Evolutionary conservation across 495 filamentous ascomycete genomes (phyloP).

Genomic region (Aspergillus cavernicola): DNA sequence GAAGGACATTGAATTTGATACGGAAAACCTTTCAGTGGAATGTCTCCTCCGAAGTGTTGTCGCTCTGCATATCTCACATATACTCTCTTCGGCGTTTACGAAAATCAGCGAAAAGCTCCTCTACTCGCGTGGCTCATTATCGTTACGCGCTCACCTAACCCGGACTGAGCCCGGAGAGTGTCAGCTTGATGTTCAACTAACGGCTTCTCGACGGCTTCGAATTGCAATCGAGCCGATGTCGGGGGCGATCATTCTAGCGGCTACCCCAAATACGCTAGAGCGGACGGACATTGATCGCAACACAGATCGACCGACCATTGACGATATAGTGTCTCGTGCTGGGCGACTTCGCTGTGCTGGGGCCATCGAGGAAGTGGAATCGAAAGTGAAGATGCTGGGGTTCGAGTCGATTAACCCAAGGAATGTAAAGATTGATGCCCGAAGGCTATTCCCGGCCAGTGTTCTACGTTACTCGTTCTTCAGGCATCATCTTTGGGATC

Average conservation of each 20-base stretch:
- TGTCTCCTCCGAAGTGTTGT: conserved; percentile 68
- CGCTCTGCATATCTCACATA: conserved; percentile 64
- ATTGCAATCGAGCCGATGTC: conserved; percentile 65
- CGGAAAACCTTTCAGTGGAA: conserved; percentile 66
- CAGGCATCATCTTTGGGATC: conserved; percentile 55
- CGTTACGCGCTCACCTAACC: conserved; percentile 52
- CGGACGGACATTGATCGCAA: conserved; percentile 35
- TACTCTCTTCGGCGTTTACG: conserved; percentile 57
- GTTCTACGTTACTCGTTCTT: conserved; percentile 61
- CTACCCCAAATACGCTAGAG: conserved; percentile 44
- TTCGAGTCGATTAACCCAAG: conserved; percentile 56
- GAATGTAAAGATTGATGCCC: conserved; percentile 54
- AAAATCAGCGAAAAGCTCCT: conserved; percentile 53
- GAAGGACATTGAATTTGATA: conserved; percentile 59
- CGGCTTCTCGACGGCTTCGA: conserved; percentile 50
- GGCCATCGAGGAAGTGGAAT: conserved; percentile 60
- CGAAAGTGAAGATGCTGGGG: conserved; percentile 54
- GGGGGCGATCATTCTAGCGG: conserved; percentile 37
- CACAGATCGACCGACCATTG: conserved; percentile 45
- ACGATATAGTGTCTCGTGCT: conserved; percentile 50
- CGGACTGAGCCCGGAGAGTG: conserved; percentile 61
- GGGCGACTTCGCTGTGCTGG: conserved; percentile 54
- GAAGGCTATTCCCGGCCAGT: conserved; percentile 57
- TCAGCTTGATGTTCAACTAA: conserved; percentile 63
- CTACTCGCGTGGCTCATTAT: conserved; percentile 52